Conservation (phyloP, 2,329 filamentous ascomycete species). For the Aspergillus candidus region DNA sequence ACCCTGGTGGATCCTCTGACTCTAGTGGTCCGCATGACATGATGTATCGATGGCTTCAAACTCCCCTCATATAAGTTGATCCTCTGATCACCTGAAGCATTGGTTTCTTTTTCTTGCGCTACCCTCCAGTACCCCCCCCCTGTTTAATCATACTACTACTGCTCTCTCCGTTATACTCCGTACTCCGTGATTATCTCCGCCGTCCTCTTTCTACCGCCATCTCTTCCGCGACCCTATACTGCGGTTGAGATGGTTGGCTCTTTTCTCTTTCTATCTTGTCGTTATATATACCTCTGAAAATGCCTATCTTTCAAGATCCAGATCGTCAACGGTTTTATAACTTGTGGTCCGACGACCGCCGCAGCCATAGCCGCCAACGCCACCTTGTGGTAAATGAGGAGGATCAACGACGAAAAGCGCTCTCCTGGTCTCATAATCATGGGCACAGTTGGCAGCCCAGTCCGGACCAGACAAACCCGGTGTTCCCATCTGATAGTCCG, state of each 20-base stretch:
- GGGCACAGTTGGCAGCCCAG: neutral
- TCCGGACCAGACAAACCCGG: too few relatives aligned
- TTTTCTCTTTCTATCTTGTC: constrained; percentile 12
- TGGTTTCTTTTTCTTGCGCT: too few relatives aligned
- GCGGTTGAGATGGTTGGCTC: constrained; percentile 22
- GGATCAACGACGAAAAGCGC: constrained; percentile 2
- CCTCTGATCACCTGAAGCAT: too few relatives aligned
- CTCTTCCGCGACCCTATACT: neutral
- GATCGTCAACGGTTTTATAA: constrained; percentile 26
- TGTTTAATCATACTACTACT: too few relatives aligned
- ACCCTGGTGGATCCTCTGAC: too few relatives aligned
- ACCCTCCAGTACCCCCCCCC: too few relatives aligned
- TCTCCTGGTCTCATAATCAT: constrained; percentile 12
- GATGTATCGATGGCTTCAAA: too few relatives aligned
- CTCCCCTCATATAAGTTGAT: too few relatives aligned
- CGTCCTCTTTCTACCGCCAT: neutral
- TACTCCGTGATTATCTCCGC: neutral
- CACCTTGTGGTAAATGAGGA: constrained; percentile 4
- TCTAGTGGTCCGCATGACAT: too few relatives aligned
- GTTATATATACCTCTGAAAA: constrained; percentile 18
- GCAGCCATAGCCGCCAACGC: neutral
- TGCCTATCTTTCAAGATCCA: constrained; percentile 32
- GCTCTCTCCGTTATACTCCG: too few relatives aligned
- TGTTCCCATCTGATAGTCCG: constrained; percentile 8
- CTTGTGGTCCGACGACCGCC: constrained; percentile 21